phyloP scores from a whole-genome alignment of 202 grass and related monocot genomes.

The Setaria italica region DNA sequence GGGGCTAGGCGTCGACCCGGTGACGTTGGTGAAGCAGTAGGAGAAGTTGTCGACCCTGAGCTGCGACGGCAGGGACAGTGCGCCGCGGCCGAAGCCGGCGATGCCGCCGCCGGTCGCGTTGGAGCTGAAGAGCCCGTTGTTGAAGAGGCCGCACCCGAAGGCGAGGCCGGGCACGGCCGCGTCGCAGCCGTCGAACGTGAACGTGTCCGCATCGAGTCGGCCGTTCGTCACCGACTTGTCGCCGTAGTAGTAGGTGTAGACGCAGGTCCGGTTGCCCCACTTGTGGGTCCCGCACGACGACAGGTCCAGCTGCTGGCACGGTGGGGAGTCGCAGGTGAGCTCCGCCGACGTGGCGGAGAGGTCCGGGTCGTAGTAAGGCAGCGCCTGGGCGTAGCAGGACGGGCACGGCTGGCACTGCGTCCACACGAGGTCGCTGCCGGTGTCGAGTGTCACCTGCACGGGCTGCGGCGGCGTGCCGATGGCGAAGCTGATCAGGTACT shows the following conservation, averaged over 20 bases:
- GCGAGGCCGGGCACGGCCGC: constrained; percentile 1
- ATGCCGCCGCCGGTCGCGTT: constrained; percentile 47
- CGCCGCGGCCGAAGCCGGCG: constrained; percentile 43
- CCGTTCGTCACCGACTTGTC: constrained; percentile 35
- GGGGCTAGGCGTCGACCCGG: neutral
- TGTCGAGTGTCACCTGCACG: constrained; percentile 53
- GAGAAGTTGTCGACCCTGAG: constrained; percentile 54
- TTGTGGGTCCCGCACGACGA: constrained; percentile 36
- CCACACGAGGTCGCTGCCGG: constrained; percentile 68
- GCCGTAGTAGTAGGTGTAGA: constrained; percentile 44
- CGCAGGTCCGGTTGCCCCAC: constrained; percentile 35
- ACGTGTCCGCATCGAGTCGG: constrained; percentile 18
- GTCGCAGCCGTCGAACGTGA: constrained; percentile 9
- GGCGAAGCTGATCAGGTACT: constrained; percentile 59
- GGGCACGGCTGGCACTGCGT: constrained; percentile 60
- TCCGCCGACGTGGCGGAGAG: constrained; percentile 33
- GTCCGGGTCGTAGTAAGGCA: constrained; percentile 39
- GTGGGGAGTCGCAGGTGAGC: constrained; percentile 19
- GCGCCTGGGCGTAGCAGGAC: constrained; percentile 48
- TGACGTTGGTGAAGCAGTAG: constrained; percentile 46
- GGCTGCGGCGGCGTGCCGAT: constrained; percentile 59
- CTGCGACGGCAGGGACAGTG: constrained; percentile 40
- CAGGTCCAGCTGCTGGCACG: constrained; percentile 29
- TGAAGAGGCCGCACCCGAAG: constrained; percentile 58
- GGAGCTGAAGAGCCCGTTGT: constrained; percentile 26